Base-by-base conservation (phyloP, 2,329 filamentous ascomycete genomes). In the Penicillium sp. region DNA sequence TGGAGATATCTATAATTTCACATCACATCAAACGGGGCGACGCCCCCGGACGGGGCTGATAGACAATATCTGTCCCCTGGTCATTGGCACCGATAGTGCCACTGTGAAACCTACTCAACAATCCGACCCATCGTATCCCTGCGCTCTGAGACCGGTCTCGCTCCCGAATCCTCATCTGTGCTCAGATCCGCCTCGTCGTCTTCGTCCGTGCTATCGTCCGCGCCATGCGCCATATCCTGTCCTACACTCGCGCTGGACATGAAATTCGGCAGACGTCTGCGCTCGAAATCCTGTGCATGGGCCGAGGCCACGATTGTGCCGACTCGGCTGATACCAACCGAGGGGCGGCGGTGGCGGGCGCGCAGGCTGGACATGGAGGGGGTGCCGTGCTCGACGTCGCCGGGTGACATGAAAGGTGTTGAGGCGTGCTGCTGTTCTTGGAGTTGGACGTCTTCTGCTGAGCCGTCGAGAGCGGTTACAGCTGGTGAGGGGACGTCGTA, bases 271-370 rank as follows among this genome's bases (percentile, higher is more conserved):
- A 79, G 82, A 61, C 85, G 83, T 72, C 86, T 89, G 78, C 94
- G 89, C 76, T 96, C 90, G 72, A 97, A 97, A 76, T 97, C 93
- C 73, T 96, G 89, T 60, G 85, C 89, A 73, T 97, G 94, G 6
- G 93, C 93, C 60, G 88, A 83, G 4, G 91, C 89, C 64, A 97
- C 81, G n/a, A 92, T 86, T 15, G 82, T 85, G 6, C 84, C 85
- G 13, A 88, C 81, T 1, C 82, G 77, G n/a, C 75, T 75, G 12
- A 85, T 75, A 8, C 75, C 79, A 23, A 65, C 64, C 19, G 62
- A 66, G 41, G 57, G 70, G 45, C 59, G 73, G 51, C 68, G 68
- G 38, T 60, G 66, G 47, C 66, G 71, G 29, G 68, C 61, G 21
- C 63, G 69, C 38, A 66, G 57, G 29, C 64, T 67, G 3, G 68